A percentile compares a stretch with the other conserved stretches of the same genome.
phyloP scores from a whole-genome alignment of 1,284 basidiomycete species.

The Fistulinella staudtii region DNA sequence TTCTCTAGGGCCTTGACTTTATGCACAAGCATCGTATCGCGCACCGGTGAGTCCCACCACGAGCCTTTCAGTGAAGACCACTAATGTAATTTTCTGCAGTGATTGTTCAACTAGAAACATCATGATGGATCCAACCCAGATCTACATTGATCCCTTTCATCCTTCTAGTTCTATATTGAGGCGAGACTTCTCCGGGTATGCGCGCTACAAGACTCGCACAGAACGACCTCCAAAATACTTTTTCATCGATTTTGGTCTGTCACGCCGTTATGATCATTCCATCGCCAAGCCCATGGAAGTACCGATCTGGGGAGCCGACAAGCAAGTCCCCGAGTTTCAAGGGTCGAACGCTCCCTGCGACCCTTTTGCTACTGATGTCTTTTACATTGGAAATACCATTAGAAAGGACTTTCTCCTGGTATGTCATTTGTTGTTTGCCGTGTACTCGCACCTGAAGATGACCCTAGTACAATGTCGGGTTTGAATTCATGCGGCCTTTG shows the following conservation, averaged over 20 bases:
- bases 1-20: conserved; percentile 18
- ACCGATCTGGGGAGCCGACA: conserved; percentile 22
- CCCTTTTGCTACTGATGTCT: conserved; percentile 38
- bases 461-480: conserved; percentile 4
- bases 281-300: conserved; percentile 14
- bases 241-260: conserved; percentile 40
- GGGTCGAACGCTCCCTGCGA: conserved; percentile 21
- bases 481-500: conserved; percentile 18
- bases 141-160: conserved; percentile 31
- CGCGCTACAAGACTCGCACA: conserved; percentile 26
- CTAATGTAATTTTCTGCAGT: background rate
- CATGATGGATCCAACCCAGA: conserved; percentile 33
- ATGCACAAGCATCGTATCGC: conserved; percentile 23
- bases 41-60: conserved; percentile 8
- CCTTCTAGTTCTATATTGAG: conserved; percentile 12
- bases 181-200: conserved; percentile 19
- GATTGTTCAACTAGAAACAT: conserved; percentile 30
- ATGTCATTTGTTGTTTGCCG: too few species aligned
- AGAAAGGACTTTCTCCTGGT: conserved; percentile 23
- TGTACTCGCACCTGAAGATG: conserved; percentile 21
- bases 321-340: conserved; percentile 23
- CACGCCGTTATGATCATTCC: conserved; percentile 24
- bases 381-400: conserved; percentile 35
- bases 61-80: background rate
- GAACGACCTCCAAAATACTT: conserved; percentile 32